Conservation (phyloP, 1,139 yeast genomes). For the Candida sojae region DNA sequence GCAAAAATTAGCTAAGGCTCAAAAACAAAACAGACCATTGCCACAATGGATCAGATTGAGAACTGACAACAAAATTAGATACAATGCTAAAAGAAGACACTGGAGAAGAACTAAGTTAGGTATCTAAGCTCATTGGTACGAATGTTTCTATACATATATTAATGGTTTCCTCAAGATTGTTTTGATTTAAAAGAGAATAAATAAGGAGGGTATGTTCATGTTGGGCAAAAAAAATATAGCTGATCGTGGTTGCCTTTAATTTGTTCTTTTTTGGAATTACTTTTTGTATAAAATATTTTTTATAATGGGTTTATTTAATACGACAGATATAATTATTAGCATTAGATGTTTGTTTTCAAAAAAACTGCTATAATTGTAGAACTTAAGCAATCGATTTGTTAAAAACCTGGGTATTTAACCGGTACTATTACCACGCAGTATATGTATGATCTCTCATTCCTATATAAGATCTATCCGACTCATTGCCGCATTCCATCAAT, state of each 20-base stretch:
- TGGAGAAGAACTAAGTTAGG: constrained; percentile 99
- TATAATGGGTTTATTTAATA: constrained; percentile 3
- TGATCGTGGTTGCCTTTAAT: not conserved
- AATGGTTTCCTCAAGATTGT: constrained; percentile 4
- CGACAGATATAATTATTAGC: constrained; percentile 3
- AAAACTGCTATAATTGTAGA: not conserved
- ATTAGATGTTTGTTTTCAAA: not conserved
- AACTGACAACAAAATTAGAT: constrained; percentile 97
- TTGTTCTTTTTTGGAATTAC: not conserved
- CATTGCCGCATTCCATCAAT: no score
- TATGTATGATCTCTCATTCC: no score
- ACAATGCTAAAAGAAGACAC: constrained; percentile 99
- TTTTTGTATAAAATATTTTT: constrained; percentile 2
- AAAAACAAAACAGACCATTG: constrained; percentile 99
- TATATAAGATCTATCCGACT: no score
- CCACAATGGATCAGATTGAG: constrained; percentile 99
- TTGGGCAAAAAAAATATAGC: not conserved
- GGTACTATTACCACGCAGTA: no score
- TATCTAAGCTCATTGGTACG: constrained; percentile 58
- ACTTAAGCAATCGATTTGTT: not conserved
- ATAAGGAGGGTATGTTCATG: not conserved
- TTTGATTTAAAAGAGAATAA: not conserved
- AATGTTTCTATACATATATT: constrained; percentile 2
- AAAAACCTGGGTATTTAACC: no score
- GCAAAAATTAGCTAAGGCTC: constrained; percentile 99